Evolutionary conservation across 495 filamentous ascomycete genomes (phyloP), one percentile per base, ranked within the genome.

Genomic region (Chaetomium fimeti): DNA sequence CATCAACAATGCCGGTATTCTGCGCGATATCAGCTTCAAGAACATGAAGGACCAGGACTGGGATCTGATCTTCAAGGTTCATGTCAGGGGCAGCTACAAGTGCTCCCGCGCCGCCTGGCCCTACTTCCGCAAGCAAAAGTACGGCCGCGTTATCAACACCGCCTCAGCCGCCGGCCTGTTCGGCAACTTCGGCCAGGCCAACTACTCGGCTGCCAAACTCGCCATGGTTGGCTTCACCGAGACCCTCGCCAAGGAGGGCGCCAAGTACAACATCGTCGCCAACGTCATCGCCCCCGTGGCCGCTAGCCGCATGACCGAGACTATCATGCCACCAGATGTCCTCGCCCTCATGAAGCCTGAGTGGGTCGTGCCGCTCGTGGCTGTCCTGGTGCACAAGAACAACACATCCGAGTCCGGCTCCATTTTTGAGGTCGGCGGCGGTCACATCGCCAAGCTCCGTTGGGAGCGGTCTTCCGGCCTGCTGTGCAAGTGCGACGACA

Each of bases 11-110:
- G 94, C 94, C 63, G 94, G 94, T 73, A 98, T 98, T 72, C 84
- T 98, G 61, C 89, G 94, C 63, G 94, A 98, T 82, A 74, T 98
- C 72, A 92, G 89, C 82, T 98, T 98, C 81, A 96, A 96, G 87
- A 98, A 98, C 79, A 97, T 98, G 91, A 92, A 88, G 75, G 93
- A 98, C 74, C 76, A 87, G 74, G 95, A 98, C 76, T 98, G 95
- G 94, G 95, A 98, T 73, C 78, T 98, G 65, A 88, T 97, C 74
- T 88, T 93, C 74, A 88, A 85, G 74, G 94, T 98, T 52, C 94
- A 98, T 78, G 90, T 97, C 63, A 91, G 89, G 77, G 94, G 94
- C 70, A 88, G 91, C 69, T 98, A 96, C 83, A 98, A 97, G 89
- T 97, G 92, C 75, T 88, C 95, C 51, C 87, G 89, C 77, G 95